Conservation (phyloP, 2,329 filamentous ascomycete genomes). For the Exophiala alcalophila region DNA sequence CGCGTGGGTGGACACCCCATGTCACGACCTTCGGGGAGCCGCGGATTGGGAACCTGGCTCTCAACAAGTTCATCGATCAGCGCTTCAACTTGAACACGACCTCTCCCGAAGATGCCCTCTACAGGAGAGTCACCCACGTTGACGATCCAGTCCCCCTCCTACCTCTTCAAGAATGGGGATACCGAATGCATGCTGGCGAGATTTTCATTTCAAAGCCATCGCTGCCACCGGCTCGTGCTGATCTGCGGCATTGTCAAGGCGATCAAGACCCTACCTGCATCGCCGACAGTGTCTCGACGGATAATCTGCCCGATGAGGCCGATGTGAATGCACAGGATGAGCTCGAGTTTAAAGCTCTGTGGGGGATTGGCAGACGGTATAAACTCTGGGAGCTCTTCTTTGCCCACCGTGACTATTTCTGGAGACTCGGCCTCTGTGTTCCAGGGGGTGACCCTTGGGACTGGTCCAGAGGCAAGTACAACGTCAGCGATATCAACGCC, state of each 20-base stretch:
- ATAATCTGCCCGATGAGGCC: constrained; percentile 30
- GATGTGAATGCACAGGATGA: constrained; percentile 18
- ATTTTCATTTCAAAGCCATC: constrained; percentile 74
- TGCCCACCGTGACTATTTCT: constrained; percentile 95
- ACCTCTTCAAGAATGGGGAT: constrained; percentile 85
- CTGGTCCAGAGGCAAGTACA: constrained; percentile 26
- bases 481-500: constrained; percentile 15
- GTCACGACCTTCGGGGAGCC: constrained; percentile 95
- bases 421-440: constrained; percentile 84
- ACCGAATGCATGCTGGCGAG: constrained; percentile 78
- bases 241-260: constrained; percentile 70
- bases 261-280: constrained; percentile 71
- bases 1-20: constrained; percentile 69
- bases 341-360: constrained; percentile 22
- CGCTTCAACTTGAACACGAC: constrained; percentile 46
- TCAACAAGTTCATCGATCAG: constrained; percentile 54
- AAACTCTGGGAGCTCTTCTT: constrained; percentile 92
- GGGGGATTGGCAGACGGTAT: constrained; percentile 52
- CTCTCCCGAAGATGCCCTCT: constrained; percentile 40
- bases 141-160: constrained; percentile 87
- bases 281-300: constrained; percentile 44
- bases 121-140: constrained; percentile 78
- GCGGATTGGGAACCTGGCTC: constrained; percentile 53
- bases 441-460: constrained; percentile 61
- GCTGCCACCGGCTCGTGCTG: constrained; percentile 64